These are phyloP conservation scores for Papilionanthe hybrid DNA, from an alignment of 116 monocot species.

Conservation along the genomic window DNA sequence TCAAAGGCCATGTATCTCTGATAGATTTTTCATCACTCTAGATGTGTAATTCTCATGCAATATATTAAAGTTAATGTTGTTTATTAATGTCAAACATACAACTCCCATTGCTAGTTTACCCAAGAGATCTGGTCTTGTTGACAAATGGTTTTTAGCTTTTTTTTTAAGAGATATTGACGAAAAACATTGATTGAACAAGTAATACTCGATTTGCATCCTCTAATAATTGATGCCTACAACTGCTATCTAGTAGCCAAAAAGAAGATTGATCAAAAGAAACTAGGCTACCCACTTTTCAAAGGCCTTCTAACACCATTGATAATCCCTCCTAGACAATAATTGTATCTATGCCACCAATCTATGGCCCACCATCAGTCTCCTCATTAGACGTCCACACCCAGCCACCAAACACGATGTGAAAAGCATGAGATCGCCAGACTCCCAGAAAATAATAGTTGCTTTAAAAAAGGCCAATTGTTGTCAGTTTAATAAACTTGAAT, in stretches of 20 bases:
- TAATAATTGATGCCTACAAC: background rate
- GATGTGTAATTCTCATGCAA: too few relatives aligned
- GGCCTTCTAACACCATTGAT: background rate
- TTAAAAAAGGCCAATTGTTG: background rate
- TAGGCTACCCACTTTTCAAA: background rate
- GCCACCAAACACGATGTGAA: background rate
- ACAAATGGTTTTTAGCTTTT: too few relatives aligned
- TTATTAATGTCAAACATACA: too few relatives aligned
- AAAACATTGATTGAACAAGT: too few relatives aligned
- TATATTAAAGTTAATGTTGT: too few relatives aligned
- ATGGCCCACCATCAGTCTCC: background rate
- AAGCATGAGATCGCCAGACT: background rate
- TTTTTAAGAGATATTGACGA: too few relatives aligned
- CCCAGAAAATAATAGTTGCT: background rate
- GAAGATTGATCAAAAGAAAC: background rate
- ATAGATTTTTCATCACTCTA: too few relatives aligned
- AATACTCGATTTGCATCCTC: too few relatives aligned
- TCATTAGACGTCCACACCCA: background rate
- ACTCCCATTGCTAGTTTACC: too few relatives aligned
- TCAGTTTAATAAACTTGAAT: background rate
- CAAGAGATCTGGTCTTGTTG: too few relatives aligned
- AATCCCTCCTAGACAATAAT: background rate
- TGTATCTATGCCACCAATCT: background rate
- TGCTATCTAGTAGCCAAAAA: background rate
- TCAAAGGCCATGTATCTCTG: too few relatives aligned